Evolutionary conservation across 441 rosid genomes (phyloP), one percentile per base, ranked within the genome.

Genomic region (Jatropha multifida): DNA sequence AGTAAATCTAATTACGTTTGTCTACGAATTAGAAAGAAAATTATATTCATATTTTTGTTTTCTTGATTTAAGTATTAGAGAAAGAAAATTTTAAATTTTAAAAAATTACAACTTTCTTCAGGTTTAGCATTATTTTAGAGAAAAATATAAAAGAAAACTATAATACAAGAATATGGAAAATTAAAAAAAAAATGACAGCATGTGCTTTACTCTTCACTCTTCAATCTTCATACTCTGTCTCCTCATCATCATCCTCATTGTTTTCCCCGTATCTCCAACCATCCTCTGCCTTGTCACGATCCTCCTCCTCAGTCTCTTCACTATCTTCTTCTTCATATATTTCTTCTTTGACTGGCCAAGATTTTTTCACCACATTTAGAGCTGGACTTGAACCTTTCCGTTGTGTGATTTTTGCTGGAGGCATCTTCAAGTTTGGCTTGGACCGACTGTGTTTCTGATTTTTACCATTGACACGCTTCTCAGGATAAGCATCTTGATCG

Each of bases 151-250:
- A 61, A 27, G 10, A 73, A 26, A 40, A 51, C 49, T 27, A 67
- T 41, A 55, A 18, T 52, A 73, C 49, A 60, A 68, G 15, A 23
- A 52, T 2, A 12, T 15, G 14, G 11, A 27, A 10, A 7, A 51
- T 17, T 13, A 14, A 26, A 2, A 14, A 15, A 27, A 27, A 10
- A 27, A 14, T 6, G 5, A 11, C 2, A 68, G 56, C 23, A 11
- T 7, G 37, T 20, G 18, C 18, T 54, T 15, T 5, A n/a, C 4
- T 13, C 52, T 48, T 48, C 52, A 17, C 58, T 58, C 17, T 64
- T 84, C 87, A 93, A 72, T 92, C 98, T 85, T 92, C 99, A 66
- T 93, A 81, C 75, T 95, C 97, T 0, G 99, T 95, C 86, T 95
- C 99, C 79, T 95, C 98, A 20, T 93, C 97, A 6, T 94, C 96